Conservation (phyloP, 257 asterid species). For the Plantago ovata region DNA sequence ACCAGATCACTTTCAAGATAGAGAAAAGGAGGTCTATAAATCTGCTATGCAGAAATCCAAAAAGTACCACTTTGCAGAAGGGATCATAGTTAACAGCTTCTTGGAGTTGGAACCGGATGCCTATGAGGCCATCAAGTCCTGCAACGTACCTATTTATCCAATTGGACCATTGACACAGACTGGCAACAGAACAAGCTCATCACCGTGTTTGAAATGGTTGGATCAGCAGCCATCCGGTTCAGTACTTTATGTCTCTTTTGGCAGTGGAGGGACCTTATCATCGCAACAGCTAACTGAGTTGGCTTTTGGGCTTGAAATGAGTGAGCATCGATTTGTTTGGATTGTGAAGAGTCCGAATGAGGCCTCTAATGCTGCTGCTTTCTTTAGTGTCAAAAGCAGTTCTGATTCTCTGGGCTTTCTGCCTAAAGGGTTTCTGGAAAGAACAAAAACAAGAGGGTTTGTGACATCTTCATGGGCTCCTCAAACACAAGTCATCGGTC, state of each 20-base stretch:
- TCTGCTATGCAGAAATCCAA: slow-evolving; percentile 25
- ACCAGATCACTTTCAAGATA: slow-evolving; percentile 37
- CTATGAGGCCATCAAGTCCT: slow-evolving; percentile 17
- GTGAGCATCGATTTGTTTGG: slow-evolving; percentile 35
- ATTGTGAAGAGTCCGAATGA: slow-evolving; percentile 30
- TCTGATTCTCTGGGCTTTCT: slow-evolving; percentile 18
- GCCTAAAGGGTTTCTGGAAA: slow-evolving; percentile 29
- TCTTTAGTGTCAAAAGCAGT: neutral
- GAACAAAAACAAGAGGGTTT: slow-evolving; percentile 28
- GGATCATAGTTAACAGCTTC: slow-evolving; percentile 46
- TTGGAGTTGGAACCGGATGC: slow-evolving; percentile 42
- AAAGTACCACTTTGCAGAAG: slow-evolving; percentile 39
- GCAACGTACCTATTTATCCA: slow-evolving; percentile 32
- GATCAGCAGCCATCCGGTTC: slow-evolving; percentile 52
- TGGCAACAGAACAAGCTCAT: slow-evolving; percentile 10
- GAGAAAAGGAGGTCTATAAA: slow-evolving; percentile 33
- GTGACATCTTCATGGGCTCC: slow-evolving; percentile 43
- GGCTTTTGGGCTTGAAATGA: slow-evolving; percentile 42
- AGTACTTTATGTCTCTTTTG: slow-evolving; percentile 52
- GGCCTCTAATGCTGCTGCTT: slow-evolving; percentile 20
- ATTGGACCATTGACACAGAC: slow-evolving; percentile 51
- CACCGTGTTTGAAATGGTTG: slow-evolving; percentile 46
- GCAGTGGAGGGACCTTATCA: slow-evolving; percentile 62
- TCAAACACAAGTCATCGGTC: slow-evolving; percentile 31
- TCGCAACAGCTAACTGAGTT: slow-evolving; percentile 36